Conservation (phyloP, 352 stramenopile species). For the Phytopythium vexans region DNA sequence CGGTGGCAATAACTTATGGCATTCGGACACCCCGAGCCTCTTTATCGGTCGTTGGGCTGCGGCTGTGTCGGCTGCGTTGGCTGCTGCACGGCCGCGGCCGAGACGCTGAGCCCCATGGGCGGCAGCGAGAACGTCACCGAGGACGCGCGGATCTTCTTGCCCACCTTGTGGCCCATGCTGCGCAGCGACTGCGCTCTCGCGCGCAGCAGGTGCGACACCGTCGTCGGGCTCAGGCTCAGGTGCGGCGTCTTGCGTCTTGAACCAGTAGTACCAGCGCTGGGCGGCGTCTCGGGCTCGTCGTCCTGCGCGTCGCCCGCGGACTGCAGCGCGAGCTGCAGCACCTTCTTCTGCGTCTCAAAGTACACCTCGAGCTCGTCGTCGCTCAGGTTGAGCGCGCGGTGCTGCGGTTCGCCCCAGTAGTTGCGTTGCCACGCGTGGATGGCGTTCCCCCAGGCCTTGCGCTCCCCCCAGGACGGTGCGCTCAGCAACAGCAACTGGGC, state of each 20-base stretch:
- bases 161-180: constrained; percentile 52
- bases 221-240: constrained; percentile 10
- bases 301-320: constrained; percentile 9
- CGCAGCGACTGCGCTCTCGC: constrained; percentile 53
- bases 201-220: constrained; percentile 50
- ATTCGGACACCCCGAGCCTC: not conserved
- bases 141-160: constrained; percentile 63
- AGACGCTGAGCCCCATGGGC: constrained; percentile 61
- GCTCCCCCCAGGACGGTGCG: constrained; percentile 70
- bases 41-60: too few species aligned
- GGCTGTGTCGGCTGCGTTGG: constrained; percentile 10
- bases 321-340: constrained; percentile 47
- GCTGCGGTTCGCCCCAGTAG: constrained; percentile 82
- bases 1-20: constrained; percentile 3
- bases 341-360: constrained; percentile 64
- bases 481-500: constrained; percentile 57
- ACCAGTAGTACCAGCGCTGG: too few species aligned
- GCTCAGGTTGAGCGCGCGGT: constrained; percentile 38
- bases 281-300: constrained; percentile 10
- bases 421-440: constrained; percentile 86
- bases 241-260: constrained; percentile 7
- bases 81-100: constrained; percentile 53
- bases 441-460: constrained; percentile 83
- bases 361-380: constrained; percentile 68
- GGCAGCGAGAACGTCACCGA: constrained; percentile 72